Evolutionary conservation across 2,329 filamentous ascomycete species (phyloP).

Genomic region (Raffaelea ambrosiae): DNA sequence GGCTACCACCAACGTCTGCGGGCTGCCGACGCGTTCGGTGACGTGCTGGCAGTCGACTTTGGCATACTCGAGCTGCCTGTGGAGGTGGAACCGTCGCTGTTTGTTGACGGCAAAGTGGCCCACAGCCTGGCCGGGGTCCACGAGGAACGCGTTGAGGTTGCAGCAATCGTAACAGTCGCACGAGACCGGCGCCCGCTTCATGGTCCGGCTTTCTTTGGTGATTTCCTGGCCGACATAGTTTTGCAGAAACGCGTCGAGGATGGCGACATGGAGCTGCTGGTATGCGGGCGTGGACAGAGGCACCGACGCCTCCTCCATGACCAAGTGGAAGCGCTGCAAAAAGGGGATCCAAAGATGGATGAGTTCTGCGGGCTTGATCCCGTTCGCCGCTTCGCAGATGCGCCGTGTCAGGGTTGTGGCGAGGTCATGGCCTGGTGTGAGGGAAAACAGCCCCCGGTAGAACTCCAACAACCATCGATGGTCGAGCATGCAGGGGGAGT

Average conservation of each 20-base stretch:
- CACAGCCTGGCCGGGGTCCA: background rate
- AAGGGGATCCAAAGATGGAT: conserved; percentile 1
- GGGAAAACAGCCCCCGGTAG: background rate
- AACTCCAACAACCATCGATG: background rate
- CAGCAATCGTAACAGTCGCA: background rate
- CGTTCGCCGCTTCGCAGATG: background rate
- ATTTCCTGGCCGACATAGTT: conserved; percentile 1
- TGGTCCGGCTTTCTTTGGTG: background rate
- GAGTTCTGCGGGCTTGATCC: background rate
- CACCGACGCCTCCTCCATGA: background rate
- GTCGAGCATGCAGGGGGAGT: too few relatives aligned
- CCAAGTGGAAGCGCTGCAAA: background rate
- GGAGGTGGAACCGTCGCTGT: background rate
- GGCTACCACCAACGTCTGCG: conserved; percentile 1
- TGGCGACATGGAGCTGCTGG: background rate
- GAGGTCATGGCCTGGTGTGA: background rate
- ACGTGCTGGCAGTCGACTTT: background rate
- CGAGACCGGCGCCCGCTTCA: background rate
- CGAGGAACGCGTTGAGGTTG: background rate
- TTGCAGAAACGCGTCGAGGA: background rate
- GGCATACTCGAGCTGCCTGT: background rate
- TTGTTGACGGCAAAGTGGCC: background rate
- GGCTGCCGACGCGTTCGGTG: background rate
- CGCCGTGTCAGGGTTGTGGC: background rate
- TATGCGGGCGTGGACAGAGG: background rate